Percentiles rank a stretch among this genome's conserved stretches.
These are phyloP conservation scores for Candida awuae DNA, from an alignment of 805 yeast species.

Conservation along the genomic window DNA sequence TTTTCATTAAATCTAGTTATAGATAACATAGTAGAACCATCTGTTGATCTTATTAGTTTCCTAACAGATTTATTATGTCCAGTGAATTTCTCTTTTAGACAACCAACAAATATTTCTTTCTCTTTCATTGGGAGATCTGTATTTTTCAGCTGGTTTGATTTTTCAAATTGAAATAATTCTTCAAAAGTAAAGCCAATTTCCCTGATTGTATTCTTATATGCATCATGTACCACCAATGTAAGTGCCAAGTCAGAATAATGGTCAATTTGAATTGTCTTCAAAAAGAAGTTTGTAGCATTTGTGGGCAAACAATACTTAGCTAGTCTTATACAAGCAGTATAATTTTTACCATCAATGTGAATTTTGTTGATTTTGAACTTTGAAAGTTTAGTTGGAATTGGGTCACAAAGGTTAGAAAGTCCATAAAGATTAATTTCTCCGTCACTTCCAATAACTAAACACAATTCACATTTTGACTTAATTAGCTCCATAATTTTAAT, in stretches of 20 bases:
- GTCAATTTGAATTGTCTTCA: constrained; percentile 22
- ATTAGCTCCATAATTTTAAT: constrained; percentile 21
- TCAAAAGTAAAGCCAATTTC: constrained; percentile 28
- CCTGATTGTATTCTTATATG: constrained; percentile 28
- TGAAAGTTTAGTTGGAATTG: constrained; percentile 40
- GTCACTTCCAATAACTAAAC: constrained; percentile 33
- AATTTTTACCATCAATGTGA: constrained; percentile 11
- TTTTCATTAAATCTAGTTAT: constrained; percentile 56
- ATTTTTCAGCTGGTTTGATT: constrained; percentile 1
- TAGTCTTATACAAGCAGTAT: constrained; percentile 16
- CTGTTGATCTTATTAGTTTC: constrained; percentile 54
- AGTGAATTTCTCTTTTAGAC: constrained; percentile 52
- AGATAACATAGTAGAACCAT: constrained; percentile 55
- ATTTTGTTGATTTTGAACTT: constrained; percentile 31
- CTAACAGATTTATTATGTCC: constrained; percentile 83
- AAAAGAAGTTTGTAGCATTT: constrained; percentile 17
- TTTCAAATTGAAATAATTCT: constrained; percentile 23
- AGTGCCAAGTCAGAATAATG: constrained; percentile 20
- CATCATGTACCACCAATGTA: constrained; percentile 40
- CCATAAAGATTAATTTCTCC: constrained; percentile 39
- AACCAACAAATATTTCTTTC: constrained; percentile 17
- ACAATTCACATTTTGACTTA: constrained; percentile 30
- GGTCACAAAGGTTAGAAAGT: constrained; percentile 41
- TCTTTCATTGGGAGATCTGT: background rate
- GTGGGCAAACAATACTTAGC: constrained; percentile 26